Percentiles rank a stretch among this genome's conserved stretches.
phyloP scores from a whole-genome alignment of 257 asterid genomes.

The Misopates orontium region DNA sequence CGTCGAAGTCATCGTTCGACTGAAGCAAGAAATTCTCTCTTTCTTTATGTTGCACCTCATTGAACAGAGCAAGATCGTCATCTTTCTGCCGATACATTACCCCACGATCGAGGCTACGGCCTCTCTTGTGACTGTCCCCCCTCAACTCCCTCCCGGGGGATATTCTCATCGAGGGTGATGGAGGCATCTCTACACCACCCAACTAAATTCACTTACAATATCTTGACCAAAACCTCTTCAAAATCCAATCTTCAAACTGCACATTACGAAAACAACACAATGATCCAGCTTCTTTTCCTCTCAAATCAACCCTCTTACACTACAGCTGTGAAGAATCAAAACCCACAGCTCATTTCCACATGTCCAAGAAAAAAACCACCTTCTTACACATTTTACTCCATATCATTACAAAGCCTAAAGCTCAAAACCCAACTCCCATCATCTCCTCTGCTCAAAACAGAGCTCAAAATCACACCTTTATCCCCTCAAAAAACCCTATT shows the following conservation, averaged over 20 bases:
- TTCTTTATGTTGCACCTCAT: conserved; percentile 83
- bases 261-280: conserved; percentile 30
- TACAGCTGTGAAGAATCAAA: conserved; percentile 27
- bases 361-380: conserved; percentile 20
- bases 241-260: conserved; percentile 31
- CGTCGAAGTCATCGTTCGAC: conserved; percentile 76
- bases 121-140: conserved; percentile 78
- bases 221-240: conserved; percentile 38
- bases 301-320: conserved; percentile 26
- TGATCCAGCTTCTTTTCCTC: conserved; percentile 2
- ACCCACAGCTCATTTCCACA: conserved; percentile 31
- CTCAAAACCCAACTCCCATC: conserved; percentile 20
- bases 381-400: too few relatives aligned
- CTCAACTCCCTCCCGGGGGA: conserved; percentile 77
- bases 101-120: conserved; percentile 85
- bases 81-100: conserved; percentile 57
- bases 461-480: conserved; percentile 28
- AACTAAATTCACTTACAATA: conserved; percentile 25
- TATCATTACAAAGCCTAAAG: conserved; percentile 12
- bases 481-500: conserved; percentile 23
- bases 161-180: conserved; percentile 78
- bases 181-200: conserved; percentile 58
- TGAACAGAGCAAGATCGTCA: conserved; percentile 89
- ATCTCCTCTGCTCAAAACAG: conserved; percentile 20
- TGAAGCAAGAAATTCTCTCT: conserved; percentile 83